Evolutionary conservation across 805 yeast species (phyloP), one percentile per base, ranked within the genome.

Genomic region (Yarrowia sp.): DNA sequence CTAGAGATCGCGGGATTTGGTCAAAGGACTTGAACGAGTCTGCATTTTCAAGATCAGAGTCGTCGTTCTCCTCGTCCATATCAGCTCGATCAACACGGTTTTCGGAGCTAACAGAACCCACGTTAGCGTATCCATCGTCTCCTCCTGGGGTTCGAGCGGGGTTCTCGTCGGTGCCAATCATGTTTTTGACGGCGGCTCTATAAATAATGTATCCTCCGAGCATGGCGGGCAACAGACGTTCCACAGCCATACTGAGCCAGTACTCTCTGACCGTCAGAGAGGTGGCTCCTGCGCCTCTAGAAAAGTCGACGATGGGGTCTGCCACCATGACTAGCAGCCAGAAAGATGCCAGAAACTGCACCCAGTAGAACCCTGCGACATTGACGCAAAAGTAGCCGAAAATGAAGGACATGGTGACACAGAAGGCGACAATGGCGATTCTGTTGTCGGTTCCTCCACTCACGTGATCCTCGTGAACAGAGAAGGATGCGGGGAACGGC

Each of bases 251-350:
- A 11, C 41, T 32, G 17, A 58, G 40, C 63, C 63, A 58, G 41
- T 16, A 17, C 32, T 41, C 51, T 1, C 41, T 19, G n/a, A 58
- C 51, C 2, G 49, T 16, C 6, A 30, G 17, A 11, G 22, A 14
- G 17, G 51, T 58, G 3, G 49, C 51, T 0, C 51, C 63, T 2
- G 51, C 40, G 1, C 28, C 38, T 19, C 49, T 19, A 4, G 51
- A 21, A 21, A 58, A 41, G 51, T 58, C 63, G 9, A 41, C 36
- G 2, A 80, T 79, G 1, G 98, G 98, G 7, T 97, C 96, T 67
- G 93, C 96, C 19, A 92, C 83, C 28, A 92, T 72, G 1, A 85
- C 74, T 28, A 92, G 82, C 0, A 96, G 88, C 97, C 97, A 90
- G 75, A 87, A 92, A 0, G 93, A 96, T 3, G 84, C 85, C 1